Percentiles rank a stretch among this genome's conserved stretches.
Conservation (phyloP, 176 grass and related monocot species). For the Olyra latifolia region DNA sequence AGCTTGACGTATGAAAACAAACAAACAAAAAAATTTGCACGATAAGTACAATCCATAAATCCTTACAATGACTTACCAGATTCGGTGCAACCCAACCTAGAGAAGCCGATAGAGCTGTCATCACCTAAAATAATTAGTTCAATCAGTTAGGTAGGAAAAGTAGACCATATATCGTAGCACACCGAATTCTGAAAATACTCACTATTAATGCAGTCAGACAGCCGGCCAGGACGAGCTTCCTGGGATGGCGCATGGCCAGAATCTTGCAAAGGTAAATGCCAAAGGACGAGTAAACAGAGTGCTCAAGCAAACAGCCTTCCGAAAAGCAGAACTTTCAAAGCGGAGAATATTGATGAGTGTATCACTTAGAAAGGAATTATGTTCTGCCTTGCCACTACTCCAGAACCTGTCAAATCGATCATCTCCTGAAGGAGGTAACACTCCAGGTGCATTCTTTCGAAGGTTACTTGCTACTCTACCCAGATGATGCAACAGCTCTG, state of each 20-base stretch:
- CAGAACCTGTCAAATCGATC: conserved; percentile 2
- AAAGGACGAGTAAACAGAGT: conserved; percentile 14
- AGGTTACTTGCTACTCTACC: neutral
- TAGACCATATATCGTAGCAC: neutral
- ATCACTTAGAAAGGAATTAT: conserved; percentile 16
- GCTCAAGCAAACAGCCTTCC: conserved; percentile 19
- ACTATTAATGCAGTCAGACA: conserved; percentile 73
- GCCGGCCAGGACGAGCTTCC: conserved; percentile 80
- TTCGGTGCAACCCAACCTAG: conserved; percentile 95
- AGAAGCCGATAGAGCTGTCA: conserved; percentile 82
- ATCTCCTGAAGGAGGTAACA: conserved; percentile 17
- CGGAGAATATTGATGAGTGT: conserved; percentile 14
- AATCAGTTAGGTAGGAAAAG: neutral
- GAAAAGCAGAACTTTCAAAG: neutral
- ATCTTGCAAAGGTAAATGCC: conserved; percentile 63
- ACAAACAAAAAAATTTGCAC: neutral
- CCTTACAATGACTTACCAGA: conserved; percentile 61
- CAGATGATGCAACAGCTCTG: neutral
- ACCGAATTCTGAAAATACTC: conserved; percentile 37
- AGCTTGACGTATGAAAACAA: neutral
- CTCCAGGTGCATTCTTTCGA: neutral
- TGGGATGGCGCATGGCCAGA: conserved; percentile 90
- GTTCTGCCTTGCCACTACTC: conserved; percentile 27
- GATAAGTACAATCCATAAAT: neutral
- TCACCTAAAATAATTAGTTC: conserved; percentile 64